Evolutionary conservation across 306 rosid genomes (phyloP).

Genomic region (Arachis stenosperma): DNA sequence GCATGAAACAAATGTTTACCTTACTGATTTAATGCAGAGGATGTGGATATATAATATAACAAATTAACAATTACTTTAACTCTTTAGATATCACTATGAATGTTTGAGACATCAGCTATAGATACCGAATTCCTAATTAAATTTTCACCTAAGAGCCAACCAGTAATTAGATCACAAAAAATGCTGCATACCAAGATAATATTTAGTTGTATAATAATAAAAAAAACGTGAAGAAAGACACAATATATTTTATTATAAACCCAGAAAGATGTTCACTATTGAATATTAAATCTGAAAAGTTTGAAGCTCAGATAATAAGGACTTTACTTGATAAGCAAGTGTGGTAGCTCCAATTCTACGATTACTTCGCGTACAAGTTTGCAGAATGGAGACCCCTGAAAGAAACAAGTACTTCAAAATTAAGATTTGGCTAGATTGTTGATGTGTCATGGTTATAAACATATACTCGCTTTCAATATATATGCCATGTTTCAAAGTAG

Average conservation of each 20-base stretch:
- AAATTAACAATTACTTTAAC: too few relatives aligned
- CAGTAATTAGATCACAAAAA: neutral
- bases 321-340: slow-evolving; percentile 64
- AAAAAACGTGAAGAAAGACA: neutral
- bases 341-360: slow-evolving; percentile 93
- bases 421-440: slow-evolving; percentile 19
- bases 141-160: slow-evolving; percentile 4
- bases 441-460: too few relatives aligned
- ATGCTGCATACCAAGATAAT: neutral
- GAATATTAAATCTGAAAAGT: slow-evolving; percentile 11
- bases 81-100: neutral
- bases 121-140: neutral
- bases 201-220: neutral
- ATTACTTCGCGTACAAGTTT: slow-evolving; percentile 92
- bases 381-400: slow-evolving; percentile 98
- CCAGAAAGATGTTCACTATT: neutral
- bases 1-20: neutral
- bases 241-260: neutral
- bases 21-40: neutral
- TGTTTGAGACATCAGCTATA: neutral
- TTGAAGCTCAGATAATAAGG: neutral
- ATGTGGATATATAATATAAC: neutral
- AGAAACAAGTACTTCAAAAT: slow-evolving; percentile 38
- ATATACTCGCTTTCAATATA: too few relatives aligned
- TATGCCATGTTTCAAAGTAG: too few relatives aligned